phyloP scores from a whole-genome alignment of 1,139 yeast genomes.

The Arxiozyma slooffiae region DNA sequence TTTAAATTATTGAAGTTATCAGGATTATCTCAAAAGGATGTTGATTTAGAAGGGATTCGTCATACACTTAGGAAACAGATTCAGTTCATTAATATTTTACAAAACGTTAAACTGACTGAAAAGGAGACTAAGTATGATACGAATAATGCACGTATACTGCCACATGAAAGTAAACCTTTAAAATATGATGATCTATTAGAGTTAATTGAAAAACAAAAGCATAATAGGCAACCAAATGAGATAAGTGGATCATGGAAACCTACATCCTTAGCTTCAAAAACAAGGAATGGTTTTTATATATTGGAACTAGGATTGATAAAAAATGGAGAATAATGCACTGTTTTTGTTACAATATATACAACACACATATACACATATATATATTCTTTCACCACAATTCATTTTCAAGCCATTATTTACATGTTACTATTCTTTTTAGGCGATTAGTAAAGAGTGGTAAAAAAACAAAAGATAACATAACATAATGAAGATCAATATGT shows the following conservation, averaged over 20 bases:
- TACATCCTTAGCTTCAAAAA: neutral
- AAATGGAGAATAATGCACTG: neutral
- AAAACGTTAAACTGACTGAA: constrained; percentile 16
- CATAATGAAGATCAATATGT: neutral
- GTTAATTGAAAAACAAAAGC: neutral
- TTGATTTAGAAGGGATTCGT: constrained; percentile 7
- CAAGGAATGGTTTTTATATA: neutral
- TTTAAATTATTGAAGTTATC: neutral
- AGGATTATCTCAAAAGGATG: neutral
- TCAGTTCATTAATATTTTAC: constrained; percentile 38
- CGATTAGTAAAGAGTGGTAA: neutral
- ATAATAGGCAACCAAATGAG: neutral
- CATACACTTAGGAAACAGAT: constrained; percentile 38
- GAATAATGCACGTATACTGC: constrained; percentile 17
- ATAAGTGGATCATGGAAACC: neutral
- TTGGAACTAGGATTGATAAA: neutral
- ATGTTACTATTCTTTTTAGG: neutral
- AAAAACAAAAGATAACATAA: constrained; percentile 7
- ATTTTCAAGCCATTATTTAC: neutral
- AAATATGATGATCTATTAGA: constrained; percentile 26
- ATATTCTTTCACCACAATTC: neutral
- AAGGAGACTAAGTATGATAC: constrained; percentile 15
- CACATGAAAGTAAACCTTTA: constrained; percentile 18
- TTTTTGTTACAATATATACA: neutral
- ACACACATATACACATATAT: neutral